Conservation (phyloP, 129 eudicot genomes). For the Deinandra increscens region DNA sequence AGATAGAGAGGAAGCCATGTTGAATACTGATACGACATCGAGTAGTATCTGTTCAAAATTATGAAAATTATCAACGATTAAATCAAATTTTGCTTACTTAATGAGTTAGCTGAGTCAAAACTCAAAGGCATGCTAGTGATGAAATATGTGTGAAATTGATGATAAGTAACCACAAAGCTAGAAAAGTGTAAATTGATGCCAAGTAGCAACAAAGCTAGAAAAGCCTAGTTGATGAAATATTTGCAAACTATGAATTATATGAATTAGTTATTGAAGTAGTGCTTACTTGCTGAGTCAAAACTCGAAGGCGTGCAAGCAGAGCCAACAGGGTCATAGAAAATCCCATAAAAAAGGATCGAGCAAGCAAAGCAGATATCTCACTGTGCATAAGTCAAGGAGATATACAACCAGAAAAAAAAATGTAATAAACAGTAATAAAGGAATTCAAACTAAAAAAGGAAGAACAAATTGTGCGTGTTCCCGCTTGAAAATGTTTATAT, state of each 20-base stretch:
- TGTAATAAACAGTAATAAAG: not conserved
- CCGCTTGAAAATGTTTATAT: not conserved
- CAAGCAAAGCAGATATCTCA: slow-evolving; percentile 78
- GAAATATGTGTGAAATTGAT: too few relatives aligned
- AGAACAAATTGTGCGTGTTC: not conserved
- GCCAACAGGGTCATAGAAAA: slow-evolving; percentile 60
- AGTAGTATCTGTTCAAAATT: slow-evolving; percentile 57
- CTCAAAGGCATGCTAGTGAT: slow-evolving; percentile 72
- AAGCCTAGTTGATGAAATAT: too few relatives aligned
- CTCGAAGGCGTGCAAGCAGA: slow-evolving; percentile 83
- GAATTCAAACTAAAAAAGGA: not conserved
- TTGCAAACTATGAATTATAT: too few relatives aligned
- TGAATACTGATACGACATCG: slow-evolving; percentile 60
- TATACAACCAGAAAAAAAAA: not conserved
- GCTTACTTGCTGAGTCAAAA: slow-evolving; percentile 90
- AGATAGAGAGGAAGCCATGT: slow-evolving; percentile 62
- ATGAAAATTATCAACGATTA: not conserved
- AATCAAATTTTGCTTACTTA: slow-evolving; percentile 56
- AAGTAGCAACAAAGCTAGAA: too few relatives aligned
- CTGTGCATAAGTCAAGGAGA: slow-evolving; percentile 57
- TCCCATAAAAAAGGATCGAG: slow-evolving; percentile 81
- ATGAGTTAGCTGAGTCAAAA: slow-evolving; percentile 50
- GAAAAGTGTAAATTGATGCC: too few relatives aligned
- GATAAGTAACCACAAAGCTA: too few relatives aligned
- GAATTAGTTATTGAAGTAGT: not conserved